Percentiles rank a stretch among this genome's conserved stretches.
Evolutionary conservation across 1,284 basidiomycete genomes (phyloP).

Genomic region (Ganoderma meredithae): DNA sequence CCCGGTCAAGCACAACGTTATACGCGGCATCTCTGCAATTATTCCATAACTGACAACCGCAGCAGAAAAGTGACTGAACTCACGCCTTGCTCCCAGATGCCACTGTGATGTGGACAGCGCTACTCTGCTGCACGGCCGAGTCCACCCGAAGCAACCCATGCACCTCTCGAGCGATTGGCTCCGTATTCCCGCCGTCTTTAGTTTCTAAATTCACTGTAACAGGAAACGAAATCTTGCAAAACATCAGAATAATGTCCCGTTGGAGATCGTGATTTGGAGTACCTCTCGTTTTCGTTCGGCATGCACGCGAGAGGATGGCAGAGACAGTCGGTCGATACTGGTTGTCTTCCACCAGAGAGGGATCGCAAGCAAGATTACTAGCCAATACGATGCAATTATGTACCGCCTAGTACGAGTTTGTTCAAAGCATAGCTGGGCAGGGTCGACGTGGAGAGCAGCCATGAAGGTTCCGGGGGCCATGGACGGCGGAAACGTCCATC

Average conservation of each 20-base stretch:
- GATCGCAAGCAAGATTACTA: slow-evolving; percentile 72
- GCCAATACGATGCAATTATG: slow-evolving; percentile 79
- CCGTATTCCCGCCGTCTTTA: slow-evolving; percentile 10
- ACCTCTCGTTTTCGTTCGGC: slow-evolving; percentile 54
- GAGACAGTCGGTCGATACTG: slow-evolving; percentile 79
- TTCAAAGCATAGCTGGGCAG: slow-evolving; percentile 58
- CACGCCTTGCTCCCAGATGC: slow-evolving; percentile 15
- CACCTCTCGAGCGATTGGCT: slow-evolving; percentile 27
- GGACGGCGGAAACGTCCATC: slow-evolving; percentile 17
- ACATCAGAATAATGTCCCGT: slow-evolving; percentile 19
- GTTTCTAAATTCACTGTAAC: slow-evolving; percentile 57
- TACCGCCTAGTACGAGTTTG: slow-evolving; percentile 53
- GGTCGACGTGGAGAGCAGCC: slow-evolving; percentile 22
- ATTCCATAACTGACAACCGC: background rate
- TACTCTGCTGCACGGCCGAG: slow-evolving; percentile 8
- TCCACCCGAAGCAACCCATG: slow-evolving; percentile 22
- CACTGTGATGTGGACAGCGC: slow-evolving; percentile 25
- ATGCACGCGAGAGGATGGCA: slow-evolving; percentile 72
- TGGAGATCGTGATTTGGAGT: slow-evolving; percentile 1
- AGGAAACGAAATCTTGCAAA: slow-evolving; percentile 56
- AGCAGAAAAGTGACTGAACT: slow-evolving; percentile 6
- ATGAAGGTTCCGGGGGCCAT: slow-evolving; percentile 12
- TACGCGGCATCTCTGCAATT: slow-evolving; percentile 24
- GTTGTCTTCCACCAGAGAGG: slow-evolving; percentile 93
- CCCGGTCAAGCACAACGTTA: slow-evolving; percentile 26